Base-by-base conservation (phyloP, 306 rosid genomes). In the Cicer judaicum region DNA sequence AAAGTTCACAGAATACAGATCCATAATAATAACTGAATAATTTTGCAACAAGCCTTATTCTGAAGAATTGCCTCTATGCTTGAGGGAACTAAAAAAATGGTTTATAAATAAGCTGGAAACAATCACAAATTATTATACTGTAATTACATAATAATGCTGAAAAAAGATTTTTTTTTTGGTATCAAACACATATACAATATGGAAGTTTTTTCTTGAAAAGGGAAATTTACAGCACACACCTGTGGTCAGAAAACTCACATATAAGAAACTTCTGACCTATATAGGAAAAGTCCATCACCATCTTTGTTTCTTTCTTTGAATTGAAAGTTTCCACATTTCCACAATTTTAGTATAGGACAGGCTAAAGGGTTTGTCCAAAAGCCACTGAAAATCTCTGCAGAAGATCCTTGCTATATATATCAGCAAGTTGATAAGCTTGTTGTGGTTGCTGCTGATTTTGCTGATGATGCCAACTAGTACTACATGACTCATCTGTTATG, bases 351-450 rank as follows among this genome's bases (percentile, higher is more conserved):
- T 64, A 53, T 47, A 59, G 8, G 8, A 8, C 50, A 77, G 29
- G 49, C 81, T 90, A 93, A 65, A 91, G 86, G 75, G 92, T 86
- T 73, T 91, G 94, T 70, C 98, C 97, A 77, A 88, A 93, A 83
- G 98, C 88, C 73, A 93, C 87, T 16, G 98, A 89, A 72, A 91
- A 90, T 85, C 91, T 90, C 79, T 89, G 98, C 64, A 93, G 90
- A 75, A 93, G 90, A 75, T 91, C 91, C 76, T 91, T 90, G 63
- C 81, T 80, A 82, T 86, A 89, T 73, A 88, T 83, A 68, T 89
- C 92, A 18, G 89, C 86, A 67, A 72, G 77, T 48, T 84, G 92
- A 64, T 82, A 84, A 55, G 73, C 76, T 29, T 73, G 81, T 61
- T 38, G 52, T 2, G 29, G 77, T 1, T 74, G 86, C 50, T 69